These are phyloP conservation scores for Mycena belliarum DNA, from an alignment of 768 basidiomycete species.

Conservation along the genomic window DNA sequence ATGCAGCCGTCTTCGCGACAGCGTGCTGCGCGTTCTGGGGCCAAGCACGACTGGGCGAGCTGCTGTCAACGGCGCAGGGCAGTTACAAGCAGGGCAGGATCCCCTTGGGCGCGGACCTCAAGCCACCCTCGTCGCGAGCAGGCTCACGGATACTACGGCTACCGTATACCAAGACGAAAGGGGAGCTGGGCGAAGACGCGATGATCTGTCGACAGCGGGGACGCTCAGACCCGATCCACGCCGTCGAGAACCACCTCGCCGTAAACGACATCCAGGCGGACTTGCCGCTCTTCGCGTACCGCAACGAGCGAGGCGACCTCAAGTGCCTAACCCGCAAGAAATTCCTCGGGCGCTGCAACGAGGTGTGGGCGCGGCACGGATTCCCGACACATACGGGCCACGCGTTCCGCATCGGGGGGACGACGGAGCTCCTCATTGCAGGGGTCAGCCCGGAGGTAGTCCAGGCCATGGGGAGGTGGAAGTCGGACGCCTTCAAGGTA, in stretches of 20 bases:
- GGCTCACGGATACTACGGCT: not conserved
- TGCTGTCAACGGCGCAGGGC: constrained; percentile 5
- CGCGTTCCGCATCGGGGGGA: constrained; percentile 31
- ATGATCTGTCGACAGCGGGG: not conserved
- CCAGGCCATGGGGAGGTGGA: constrained; percentile 6
- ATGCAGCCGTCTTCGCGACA: constrained; percentile 11
- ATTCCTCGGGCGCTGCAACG: constrained; percentile 13
- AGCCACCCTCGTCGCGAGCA: not conserved
- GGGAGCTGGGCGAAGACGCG: not conserved
- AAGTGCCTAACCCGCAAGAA: constrained; percentile 9
- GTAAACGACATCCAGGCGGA: not conserved
- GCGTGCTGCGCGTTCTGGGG: constrained; percentile 19
- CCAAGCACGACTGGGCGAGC: constrained; percentile 17
- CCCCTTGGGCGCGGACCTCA: not conserved
- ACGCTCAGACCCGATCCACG: not conserved
- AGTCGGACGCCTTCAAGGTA: not conserved
- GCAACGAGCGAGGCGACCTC: not conserved
- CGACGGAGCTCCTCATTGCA: constrained; percentile 21
- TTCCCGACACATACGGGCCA: constrained; percentile 18
- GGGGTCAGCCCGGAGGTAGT: constrained; percentile 11
- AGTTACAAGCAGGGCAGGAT: not conserved
- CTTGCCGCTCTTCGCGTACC: not conserved
- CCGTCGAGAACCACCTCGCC: not conserved
- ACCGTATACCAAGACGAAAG: no score
- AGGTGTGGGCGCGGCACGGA: constrained; percentile 17